A percentile compares a stretch with the other conserved stretches of the same genome.
These are phyloP conservation scores for Diphasiastrum complanatum DNA, from an alignment of 83 land plant species.

Conservation along the genomic window DNA sequence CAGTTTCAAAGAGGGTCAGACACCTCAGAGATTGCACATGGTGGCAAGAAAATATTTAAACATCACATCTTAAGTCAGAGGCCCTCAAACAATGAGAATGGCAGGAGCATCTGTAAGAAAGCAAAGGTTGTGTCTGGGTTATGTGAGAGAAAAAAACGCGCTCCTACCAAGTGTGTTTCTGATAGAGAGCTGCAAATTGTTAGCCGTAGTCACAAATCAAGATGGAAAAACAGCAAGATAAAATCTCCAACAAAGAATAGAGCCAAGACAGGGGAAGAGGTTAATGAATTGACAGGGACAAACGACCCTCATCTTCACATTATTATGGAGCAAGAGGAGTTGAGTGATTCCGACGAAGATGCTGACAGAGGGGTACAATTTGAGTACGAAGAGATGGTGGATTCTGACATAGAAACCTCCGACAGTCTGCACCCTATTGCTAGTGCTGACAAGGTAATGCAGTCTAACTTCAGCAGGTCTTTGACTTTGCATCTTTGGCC, in stretches of 20 bases:
- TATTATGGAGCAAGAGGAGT: conserved; percentile 86
- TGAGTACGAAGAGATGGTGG: conserved; percentile 82
- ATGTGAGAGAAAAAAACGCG: too few relatives aligned
- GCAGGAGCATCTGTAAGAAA: too few relatives aligned
- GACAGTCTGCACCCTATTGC: conserved; percentile 20
- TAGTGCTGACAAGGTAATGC: conserved; percentile 35
- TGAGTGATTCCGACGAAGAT: conserved; percentile 86
- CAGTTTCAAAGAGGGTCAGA: too few relatives aligned
- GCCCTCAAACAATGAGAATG: too few relatives aligned
- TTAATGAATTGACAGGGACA: neutral
- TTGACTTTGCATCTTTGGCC: neutral
- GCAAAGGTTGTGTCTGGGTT: too few relatives aligned
- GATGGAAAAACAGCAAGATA: neutral
- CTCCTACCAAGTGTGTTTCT: too few relatives aligned
- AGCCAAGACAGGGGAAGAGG: conserved; percentile 2
- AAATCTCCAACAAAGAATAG: conserved; percentile 2
- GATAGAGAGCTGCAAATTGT: too few relatives aligned
- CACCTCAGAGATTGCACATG: too few relatives aligned
- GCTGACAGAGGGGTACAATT: conserved; percentile 57
- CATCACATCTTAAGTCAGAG: too few relatives aligned
- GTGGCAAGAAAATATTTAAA: too few relatives aligned
- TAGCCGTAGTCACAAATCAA: neutral
- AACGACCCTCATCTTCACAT: conserved; percentile 47
- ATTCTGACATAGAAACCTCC: conserved; percentile 66
- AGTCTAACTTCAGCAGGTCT: neutral